phyloP scores from a whole-genome alignment of 2,329 filamentous ascomycete genomes.

The Colletotrichum sp. region DNA sequence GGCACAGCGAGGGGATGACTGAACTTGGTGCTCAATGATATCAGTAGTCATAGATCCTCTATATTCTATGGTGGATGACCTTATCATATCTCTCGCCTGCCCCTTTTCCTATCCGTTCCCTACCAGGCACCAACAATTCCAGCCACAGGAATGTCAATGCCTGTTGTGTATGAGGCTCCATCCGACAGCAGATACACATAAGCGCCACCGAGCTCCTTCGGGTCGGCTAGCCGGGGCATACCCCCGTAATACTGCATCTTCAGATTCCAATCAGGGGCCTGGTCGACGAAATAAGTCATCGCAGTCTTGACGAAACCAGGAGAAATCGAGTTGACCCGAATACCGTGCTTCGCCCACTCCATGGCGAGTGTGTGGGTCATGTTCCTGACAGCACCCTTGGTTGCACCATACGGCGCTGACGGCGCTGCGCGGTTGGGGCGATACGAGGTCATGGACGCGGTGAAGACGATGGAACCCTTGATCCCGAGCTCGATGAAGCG shows the following conservation, averaged over 20 bases:
- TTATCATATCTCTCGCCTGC: neutral
- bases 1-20: no score
- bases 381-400: slow-evolving; percentile 49
- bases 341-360: slow-evolving; percentile 51
- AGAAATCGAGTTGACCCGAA: slow-evolving; percentile 51
- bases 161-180: slow-evolving; percentile 52
- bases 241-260: slow-evolving; percentile 64
- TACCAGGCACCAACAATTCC: slow-evolving; percentile 33
- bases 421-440: slow-evolving; percentile 52
- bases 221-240: slow-evolving; percentile 58
- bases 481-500: slow-evolving; percentile 39
- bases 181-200: slow-evolving; percentile 63
- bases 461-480: slow-evolving; percentile 47
- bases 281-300: slow-evolving; percentile 55
- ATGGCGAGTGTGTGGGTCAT: slow-evolving; percentile 47
- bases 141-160: slow-evolving; percentile 52
- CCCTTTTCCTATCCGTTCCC: slow-evolving; percentile 8
- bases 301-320: slow-evolving; percentile 48
- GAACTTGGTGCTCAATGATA: neutral
- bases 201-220: slow-evolving; percentile 59
- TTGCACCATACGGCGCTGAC: slow-evolving; percentile 51
- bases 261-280: slow-evolving; percentile 58
- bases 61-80: neutral
- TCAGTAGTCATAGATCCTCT: neutral
- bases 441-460: slow-evolving; percentile 52